Percentiles rank a stretch among this genome's conserved stretches.
Conservation (phyloP, 2,329 filamentous ascomycete genomes). For the Penicillium concentricum region DNA sequence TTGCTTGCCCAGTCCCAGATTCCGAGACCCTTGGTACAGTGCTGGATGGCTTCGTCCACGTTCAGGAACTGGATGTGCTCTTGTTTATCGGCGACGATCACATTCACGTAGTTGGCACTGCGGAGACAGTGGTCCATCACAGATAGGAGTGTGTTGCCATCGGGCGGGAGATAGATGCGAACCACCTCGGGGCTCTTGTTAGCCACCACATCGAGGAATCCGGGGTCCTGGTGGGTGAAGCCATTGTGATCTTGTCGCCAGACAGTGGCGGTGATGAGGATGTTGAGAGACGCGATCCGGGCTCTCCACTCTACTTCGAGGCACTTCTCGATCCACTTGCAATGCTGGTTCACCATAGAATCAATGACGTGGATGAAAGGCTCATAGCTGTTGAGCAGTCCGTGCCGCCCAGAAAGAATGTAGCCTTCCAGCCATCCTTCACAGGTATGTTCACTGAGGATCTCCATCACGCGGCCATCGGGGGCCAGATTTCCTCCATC, state of each 20-base stretch:
- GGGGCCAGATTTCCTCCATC: constrained; percentile 71
- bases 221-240: constrained; percentile 78
- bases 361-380: constrained; percentile 81
- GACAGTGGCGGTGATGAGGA: constrained; percentile 73
- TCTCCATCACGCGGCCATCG: constrained; percentile 75
- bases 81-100: constrained; percentile 77
- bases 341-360: constrained; percentile 83
- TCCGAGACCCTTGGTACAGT: constrained; percentile 75
- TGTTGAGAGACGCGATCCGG: constrained; percentile 73
- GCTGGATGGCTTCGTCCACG: constrained; percentile 69
- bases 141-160: constrained; percentile 74
- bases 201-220: constrained; percentile 74
- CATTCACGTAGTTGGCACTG: constrained; percentile 76
- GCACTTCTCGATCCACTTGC: constrained; percentile 82
- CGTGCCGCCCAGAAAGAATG: constrained; percentile 70
- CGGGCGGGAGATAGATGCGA: constrained; percentile 76
- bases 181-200: constrained; percentile 80
- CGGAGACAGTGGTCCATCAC: constrained; percentile 74
- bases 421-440: constrained; percentile 83
- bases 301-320: constrained; percentile 75
- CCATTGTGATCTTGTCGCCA: constrained; percentile 84
- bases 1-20: constrained; percentile 78
- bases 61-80: constrained; percentile 72
- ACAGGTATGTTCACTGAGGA: constrained; percentile 76
- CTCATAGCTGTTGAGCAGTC: constrained; percentile 77